phyloP scores from a whole-genome alignment of 768 basidiomycete genomes.

The Myochromella boudieri region DNA sequence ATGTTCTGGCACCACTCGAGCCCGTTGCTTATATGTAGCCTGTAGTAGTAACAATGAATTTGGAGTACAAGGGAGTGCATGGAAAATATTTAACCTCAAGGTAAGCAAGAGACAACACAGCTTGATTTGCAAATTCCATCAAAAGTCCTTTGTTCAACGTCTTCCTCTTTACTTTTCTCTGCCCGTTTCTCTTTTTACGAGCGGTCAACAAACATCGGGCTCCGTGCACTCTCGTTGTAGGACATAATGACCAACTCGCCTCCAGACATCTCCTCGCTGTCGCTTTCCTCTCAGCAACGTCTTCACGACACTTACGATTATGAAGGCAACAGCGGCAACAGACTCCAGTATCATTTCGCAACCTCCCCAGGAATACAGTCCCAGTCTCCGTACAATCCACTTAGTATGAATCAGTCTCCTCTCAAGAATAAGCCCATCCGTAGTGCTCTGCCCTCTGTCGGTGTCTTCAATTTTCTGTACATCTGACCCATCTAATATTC shows the following conservation, averaged over 20 bases:
- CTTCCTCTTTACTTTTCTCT: conserved; percentile 28
- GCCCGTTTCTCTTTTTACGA: conserved; percentile 32
- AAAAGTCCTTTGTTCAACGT: conserved; percentile 20
- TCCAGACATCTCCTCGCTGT: conserved; percentile 77
- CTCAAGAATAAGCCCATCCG: conserved; percentile 75
- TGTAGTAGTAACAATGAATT: conserved; percentile 8
- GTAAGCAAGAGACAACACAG: conserved; percentile 33
- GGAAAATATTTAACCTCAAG: conserved; percentile 17
- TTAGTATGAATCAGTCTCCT: conserved; percentile 63
- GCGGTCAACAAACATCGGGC: conserved; percentile 24
- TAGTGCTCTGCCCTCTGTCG: conserved; percentile 70
- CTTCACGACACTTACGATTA: conserved; percentile 87
- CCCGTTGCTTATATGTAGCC: conserved; percentile 41
- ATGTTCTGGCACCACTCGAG: conserved; percentile 43
- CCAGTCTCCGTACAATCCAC: conserved; percentile 59
- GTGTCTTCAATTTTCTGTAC: conserved; percentile 32
- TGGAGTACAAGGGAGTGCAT: conserved; percentile 1
- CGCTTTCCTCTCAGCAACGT: conserved; percentile 77
- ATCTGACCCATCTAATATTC: conserved; percentile 17
- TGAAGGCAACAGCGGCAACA: conserved; percentile 56
- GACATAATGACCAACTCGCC: conserved; percentile 78
- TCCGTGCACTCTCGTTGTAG: conserved; percentile 21
- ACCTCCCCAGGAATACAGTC: conserved; percentile 55
- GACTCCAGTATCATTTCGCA: conserved; percentile 70
- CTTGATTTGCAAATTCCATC: conserved; percentile 18